Evolutionary conservation across 768 basidiomycete species (phyloP).

Genomic region (Rhizopogon rudus): DNA sequence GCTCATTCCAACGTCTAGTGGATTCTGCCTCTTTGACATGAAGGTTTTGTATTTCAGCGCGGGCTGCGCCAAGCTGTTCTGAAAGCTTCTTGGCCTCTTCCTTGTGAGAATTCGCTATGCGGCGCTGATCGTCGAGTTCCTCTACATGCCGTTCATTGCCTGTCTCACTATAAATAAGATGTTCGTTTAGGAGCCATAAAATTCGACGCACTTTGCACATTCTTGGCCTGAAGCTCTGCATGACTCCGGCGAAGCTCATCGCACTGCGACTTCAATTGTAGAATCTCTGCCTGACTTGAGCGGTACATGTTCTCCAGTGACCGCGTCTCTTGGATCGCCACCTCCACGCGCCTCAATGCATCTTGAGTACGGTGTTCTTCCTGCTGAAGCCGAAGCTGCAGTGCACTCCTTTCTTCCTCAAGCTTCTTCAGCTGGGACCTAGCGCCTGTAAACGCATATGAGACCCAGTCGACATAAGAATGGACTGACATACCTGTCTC

Average conservation of each 20-base stretch:
- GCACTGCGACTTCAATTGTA: constrained; percentile 8
- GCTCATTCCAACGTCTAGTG: constrained; percentile 20
- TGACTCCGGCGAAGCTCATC: constrained; percentile 9
- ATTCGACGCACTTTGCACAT: constrained; percentile 12
- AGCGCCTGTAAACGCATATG: background rate
- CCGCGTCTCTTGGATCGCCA: constrained; percentile 19
- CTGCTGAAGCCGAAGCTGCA: constrained; percentile 18
- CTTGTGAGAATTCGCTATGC: background rate
- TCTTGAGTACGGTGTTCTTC: constrained; percentile 4
- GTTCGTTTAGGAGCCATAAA: background rate
- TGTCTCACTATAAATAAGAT: background rate
- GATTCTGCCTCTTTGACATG: constrained; percentile 8
- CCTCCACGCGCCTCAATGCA: constrained; percentile 4
- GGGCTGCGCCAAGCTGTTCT: constrained; percentile 11
- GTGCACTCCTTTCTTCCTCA: constrained; percentile 17
- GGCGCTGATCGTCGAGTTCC: background rate
- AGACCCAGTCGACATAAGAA: background rate
- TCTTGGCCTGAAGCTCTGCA: background rate
- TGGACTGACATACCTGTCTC: constrained; percentile 16
- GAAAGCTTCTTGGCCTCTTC: constrained; percentile 9
- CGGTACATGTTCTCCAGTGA: constrained; percentile 13
- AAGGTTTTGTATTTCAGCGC: constrained; percentile 14
- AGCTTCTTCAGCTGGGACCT: background rate
- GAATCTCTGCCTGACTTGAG: constrained; percentile 12
- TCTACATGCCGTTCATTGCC: background rate